phyloP scores from a whole-genome alignment of 495 filamentous ascomycete genomes.

The Lentithecium fluviatile region DNA sequence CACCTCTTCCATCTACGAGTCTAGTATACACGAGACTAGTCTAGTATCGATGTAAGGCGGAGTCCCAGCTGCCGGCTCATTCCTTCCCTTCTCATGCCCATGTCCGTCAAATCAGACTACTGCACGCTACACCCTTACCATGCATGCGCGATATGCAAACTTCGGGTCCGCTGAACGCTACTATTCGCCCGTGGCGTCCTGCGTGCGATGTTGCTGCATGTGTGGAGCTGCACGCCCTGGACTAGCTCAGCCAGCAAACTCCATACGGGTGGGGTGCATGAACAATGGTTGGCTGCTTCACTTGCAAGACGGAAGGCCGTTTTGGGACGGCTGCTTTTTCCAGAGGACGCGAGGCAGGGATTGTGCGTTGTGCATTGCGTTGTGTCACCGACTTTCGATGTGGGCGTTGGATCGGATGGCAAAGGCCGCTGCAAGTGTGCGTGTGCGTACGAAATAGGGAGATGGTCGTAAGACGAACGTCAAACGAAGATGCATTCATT shows the following conservation, averaged over 20 bases:
- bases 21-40: neutral
- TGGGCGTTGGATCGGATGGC: neutral
- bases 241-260: neutral
- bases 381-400: slow-evolving; percentile 8
- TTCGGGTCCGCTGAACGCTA: neutral
- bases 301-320: slow-evolving; percentile 17
- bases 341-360: slow-evolving; percentile 9
- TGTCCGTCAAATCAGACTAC: slow-evolving; percentile 20
- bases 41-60: neutral
- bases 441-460: neutral
- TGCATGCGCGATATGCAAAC: slow-evolving; percentile 8
- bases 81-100: slow-evolving; percentile 1
- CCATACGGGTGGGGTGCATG: slow-evolving; percentile 2
- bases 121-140: slow-evolving; percentile 26
- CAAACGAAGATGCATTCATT: neutral
- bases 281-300: slow-evolving; percentile 16
- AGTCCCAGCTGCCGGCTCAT: slow-evolving; percentile 14
- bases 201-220: slow-evolving; percentile 11
- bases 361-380: neutral
- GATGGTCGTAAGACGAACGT: neutral
- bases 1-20: neutral
- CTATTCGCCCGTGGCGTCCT: slow-evolving; percentile 2
- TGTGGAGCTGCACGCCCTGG: slow-evolving; percentile 6
- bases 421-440: neutral
- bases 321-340: slow-evolving; percentile 25